Evolutionary conservation across 495 filamentous ascomycete genomes (phyloP).

Genomic region (Penicillium chermesinum): DNA sequence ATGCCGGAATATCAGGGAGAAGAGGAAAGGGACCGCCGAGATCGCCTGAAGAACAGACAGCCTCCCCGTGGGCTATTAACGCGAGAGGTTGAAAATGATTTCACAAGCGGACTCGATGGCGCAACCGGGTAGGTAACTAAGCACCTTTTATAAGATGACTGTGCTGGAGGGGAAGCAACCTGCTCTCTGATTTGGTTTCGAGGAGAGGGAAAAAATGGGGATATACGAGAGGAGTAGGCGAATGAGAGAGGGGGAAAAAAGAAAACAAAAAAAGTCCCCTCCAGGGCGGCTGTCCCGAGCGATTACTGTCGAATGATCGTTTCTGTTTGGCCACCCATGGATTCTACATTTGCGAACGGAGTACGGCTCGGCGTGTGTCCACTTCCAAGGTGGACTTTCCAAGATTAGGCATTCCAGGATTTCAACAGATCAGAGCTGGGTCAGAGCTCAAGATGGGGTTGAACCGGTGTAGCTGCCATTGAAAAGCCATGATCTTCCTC

Average conservation of each 20-base stretch:
- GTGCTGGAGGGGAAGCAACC: not conserved
- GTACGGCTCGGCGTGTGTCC: not conserved
- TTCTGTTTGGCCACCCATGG: not conserved
- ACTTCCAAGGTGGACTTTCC: not conserved
- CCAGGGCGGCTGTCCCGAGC: not conserved
- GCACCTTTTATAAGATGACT: slow-evolving; percentile 12
- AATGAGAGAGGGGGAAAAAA: not conserved
- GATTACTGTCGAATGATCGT: not conserved
- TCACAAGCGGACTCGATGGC: slow-evolving; percentile 19
- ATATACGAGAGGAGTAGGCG: not conserved
- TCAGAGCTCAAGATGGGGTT: too few relatives aligned
- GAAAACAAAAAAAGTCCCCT: not conserved
- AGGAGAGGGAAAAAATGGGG: not conserved
- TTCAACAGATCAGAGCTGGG: too few relatives aligned
- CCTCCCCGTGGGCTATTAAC: slow-evolving; percentile 12
- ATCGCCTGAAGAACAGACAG: slow-evolving; percentile 8
- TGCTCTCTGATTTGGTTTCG: not conserved
- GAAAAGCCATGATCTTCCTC: too few relatives aligned
- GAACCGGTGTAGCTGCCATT: too few relatives aligned
- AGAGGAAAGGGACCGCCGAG: slow-evolving; percentile 6
- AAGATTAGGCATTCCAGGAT: too few relatives aligned
- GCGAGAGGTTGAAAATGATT: slow-evolving; percentile 12
- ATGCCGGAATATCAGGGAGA: slow-evolving; percentile 2
- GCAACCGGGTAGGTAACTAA: slow-evolving; percentile 14
- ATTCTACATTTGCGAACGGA: not conserved